Evolutionary conservation across 352 stramenopile species (phyloP), one percentile per base, ranked within the genome.

Genomic region (Globisporangium cystogenes): DNA sequence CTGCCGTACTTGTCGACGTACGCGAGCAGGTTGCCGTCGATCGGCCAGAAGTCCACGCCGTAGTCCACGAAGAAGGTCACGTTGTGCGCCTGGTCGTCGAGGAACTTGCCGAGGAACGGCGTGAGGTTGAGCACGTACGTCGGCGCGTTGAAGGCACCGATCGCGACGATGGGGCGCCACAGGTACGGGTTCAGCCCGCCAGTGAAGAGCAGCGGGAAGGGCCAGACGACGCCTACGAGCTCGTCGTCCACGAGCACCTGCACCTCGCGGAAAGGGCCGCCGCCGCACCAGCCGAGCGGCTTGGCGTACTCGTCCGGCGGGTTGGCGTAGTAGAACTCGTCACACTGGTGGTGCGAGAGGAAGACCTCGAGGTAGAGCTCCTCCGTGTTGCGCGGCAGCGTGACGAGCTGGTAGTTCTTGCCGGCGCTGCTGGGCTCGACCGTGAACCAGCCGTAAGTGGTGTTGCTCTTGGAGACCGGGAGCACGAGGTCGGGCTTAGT

Each of bases 281-380:
- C 68, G 15, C 71, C 67, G 36, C 76, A 86, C 8, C 42, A 51
- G 11, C 67, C 60, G 20, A 60, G 14, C 8, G 43, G 35, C 37
- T 67, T 31, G 1, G 65, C 63, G 41, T 64, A 72, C n/a, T 65
- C 53, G 26, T 60, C 58, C 1, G 78, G 74, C 7, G 76, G 69
- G 40, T 92, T 92, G 3, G 70, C 58, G 60, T 90, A 92, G 55
- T 70, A 82, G 50, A 89, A 89, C 61, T 89, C 78, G 64, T 89
- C 78, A 55, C 78, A 89, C 50, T 85, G 72, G 56, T 89, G 78
- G 54, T 89, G 78, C 56, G 72, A 84, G 12, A 84, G 60, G 48
- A 86, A 86, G 40, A 89, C 54, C 50, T 89, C 78, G 23, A 89
- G 56, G 53, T 80, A 86, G 23, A 89, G 55, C 53, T 85, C 72